Evolutionary conservation across 257 asterid genomes (phyloP).

Genomic region (Solanum lignicaule): DNA sequence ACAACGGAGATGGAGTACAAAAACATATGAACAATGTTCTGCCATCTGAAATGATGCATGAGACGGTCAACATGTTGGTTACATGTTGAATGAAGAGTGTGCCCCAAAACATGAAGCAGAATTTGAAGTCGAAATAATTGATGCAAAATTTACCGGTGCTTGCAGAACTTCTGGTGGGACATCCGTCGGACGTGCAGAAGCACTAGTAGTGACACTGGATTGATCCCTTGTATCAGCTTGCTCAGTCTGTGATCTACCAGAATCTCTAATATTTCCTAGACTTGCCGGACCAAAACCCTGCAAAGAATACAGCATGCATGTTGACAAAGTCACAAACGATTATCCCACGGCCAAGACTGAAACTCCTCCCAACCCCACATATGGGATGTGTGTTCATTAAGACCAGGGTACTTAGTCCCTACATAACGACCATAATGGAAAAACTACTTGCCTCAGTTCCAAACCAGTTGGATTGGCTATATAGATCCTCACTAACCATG

Average conservation of each 20-base stretch:
- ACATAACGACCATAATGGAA: not conserved
- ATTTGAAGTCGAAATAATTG: not conserved
- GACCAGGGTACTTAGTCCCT: not conserved
- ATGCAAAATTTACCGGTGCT: conserved; percentile 49
- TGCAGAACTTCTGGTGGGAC: conserved; percentile 43
- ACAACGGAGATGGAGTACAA: not conserved
- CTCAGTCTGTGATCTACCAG: conserved; percentile 32
- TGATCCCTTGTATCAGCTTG: conserved; percentile 37
- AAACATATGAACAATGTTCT: not conserved
- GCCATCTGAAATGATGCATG: not conserved
- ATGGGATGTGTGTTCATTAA: not conserved
- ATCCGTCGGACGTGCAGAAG: conserved; percentile 12
- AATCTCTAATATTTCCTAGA: conserved; percentile 32
- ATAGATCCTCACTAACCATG: not conserved
- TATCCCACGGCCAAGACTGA: not conserved
- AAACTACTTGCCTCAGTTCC: not conserved
- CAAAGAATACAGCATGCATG: not conserved
- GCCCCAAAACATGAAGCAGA: not conserved
- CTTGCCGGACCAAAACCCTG: conserved; percentile 6
- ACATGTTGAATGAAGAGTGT: not conserved
- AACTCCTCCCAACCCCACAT: not conserved
- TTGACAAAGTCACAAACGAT: not conserved
- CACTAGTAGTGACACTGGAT: conserved; percentile 4
- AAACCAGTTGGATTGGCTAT: not conserved
- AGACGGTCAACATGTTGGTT: not conserved